phyloP scores from a whole-genome alignment of 2,329 filamentous ascomycete species.

The Ophiostoma australiae region DNA sequence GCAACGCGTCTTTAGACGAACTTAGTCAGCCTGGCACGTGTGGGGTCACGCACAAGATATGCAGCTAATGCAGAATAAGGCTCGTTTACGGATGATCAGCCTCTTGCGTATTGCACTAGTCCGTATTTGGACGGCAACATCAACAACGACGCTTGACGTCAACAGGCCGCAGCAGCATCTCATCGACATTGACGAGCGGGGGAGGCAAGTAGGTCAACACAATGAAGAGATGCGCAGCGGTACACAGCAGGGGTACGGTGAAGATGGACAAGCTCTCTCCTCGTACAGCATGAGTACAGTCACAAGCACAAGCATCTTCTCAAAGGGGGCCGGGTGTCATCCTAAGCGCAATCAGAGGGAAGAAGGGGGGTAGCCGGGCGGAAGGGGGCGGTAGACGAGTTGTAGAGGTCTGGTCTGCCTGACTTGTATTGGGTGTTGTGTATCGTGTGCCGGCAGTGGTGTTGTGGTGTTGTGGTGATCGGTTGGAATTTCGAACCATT shows the following conservation, averaged over 20 bases:
- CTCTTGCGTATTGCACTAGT: not conserved
- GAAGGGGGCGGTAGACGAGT: not conserved
- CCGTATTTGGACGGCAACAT: not conserved
- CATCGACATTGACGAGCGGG: not conserved
- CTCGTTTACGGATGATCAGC: not conserved
- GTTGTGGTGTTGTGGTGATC: not conserved
- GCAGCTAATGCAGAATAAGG: not conserved
- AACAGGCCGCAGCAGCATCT: not conserved
- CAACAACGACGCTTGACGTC: not conserved
- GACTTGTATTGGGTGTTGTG: not conserved
- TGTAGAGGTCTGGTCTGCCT: not conserved
- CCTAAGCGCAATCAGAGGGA: not conserved
- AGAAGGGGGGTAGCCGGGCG: not conserved
- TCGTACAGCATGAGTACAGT: conserved; percentile 25
- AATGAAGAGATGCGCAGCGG: not conserved
- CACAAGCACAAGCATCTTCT: conserved; percentile 21
- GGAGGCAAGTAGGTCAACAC: not conserved
- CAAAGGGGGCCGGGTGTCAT: not conserved
- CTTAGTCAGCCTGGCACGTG: conserved; percentile 2
- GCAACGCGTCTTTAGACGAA: not conserved
- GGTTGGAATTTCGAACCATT: not conserved
- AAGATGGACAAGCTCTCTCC: conserved; percentile 16
- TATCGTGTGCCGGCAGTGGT: not conserved
- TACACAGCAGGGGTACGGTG: not conserved
- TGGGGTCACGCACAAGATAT: not conserved